A percentile compares a stretch with the other conserved stretches of the same genome.
Conservation (phyloP, 164 flowering plant genomes). For the Vitis amurensis region DNA sequence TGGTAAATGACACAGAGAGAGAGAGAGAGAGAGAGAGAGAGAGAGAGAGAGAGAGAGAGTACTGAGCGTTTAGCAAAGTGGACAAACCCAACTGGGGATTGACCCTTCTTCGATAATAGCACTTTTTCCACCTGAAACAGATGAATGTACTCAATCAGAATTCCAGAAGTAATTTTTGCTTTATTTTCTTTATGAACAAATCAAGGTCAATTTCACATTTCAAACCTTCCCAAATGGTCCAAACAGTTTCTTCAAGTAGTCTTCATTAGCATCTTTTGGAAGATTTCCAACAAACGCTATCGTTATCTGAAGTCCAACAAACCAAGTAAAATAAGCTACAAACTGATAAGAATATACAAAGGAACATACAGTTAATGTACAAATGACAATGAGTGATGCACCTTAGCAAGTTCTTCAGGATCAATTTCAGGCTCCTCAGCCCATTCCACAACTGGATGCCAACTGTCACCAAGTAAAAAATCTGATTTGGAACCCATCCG, state of each 20-base stretch:
- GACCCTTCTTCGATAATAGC: constrained; percentile 36
- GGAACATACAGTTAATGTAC: background rate
- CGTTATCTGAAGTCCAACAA: constrained; percentile 25
- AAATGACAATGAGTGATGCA: constrained; percentile 5
- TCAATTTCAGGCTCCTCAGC: constrained; percentile 37
- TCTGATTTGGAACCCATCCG: constrained; percentile 32
- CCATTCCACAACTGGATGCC: constrained; percentile 50
- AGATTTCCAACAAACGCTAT: constrained; percentile 42
- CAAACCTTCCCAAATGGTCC: constrained; percentile 38
- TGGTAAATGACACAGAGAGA: too few species aligned
- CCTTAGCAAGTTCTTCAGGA: constrained; percentile 43
- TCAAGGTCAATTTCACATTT: background rate
- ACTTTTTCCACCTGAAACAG: constrained; percentile 44
- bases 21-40: too few species aligned
- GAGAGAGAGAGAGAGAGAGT: background rate
- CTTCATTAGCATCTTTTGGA: constrained; percentile 32
- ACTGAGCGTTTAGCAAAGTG: constrained; percentile 40
- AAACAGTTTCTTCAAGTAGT: constrained; percentile 28
- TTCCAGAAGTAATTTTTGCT: background rate
- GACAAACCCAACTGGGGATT: constrained; percentile 38
- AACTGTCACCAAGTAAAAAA: constrained; percentile 33
- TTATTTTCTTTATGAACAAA: background rate
- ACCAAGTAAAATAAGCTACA: background rate
- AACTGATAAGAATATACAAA: background rate
- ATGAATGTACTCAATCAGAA: background rate